A percentile compares a stretch with the other conserved stretches of the same genome.
These are phyloP conservation scores for Lactarius vividus DNA, from an alignment of 768 basidiomycete species.

Conservation along the genomic window DNA sequence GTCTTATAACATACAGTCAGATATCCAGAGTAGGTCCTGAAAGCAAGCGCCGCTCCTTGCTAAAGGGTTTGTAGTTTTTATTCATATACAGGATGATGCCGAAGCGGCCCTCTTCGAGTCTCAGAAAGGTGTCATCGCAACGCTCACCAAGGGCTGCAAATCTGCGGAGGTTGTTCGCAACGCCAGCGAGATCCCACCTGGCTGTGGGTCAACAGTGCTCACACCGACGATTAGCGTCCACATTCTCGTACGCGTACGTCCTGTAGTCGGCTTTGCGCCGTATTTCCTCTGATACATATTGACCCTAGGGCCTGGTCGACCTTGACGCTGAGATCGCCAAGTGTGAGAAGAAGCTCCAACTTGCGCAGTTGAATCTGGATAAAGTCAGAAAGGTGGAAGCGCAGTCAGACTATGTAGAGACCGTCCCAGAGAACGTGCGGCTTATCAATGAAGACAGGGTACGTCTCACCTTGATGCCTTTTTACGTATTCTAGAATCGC, in stretches of 20 bases:
- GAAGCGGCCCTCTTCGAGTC: slow-evolving; percentile 67
- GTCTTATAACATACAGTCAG: slow-evolving; percentile 82
- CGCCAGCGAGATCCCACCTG: slow-evolving; percentile 70
- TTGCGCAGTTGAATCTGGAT: slow-evolving; percentile 63
- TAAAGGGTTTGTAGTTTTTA: slow-evolving; percentile 54
- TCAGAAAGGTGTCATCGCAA: slow-evolving; percentile 71
- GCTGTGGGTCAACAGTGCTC: slow-evolving; percentile 84
- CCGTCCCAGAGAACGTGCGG: slow-evolving; percentile 77
- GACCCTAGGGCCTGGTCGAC: slow-evolving; percentile 79
- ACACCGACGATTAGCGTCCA: slow-evolving; percentile 73
- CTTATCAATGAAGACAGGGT: slow-evolving; percentile 82
- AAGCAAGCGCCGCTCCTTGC: not conserved
- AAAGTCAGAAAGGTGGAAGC: slow-evolving; percentile 74
- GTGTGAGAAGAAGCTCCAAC: slow-evolving; percentile 83
- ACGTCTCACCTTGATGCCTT: slow-evolving; percentile 29
- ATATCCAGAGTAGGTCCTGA: slow-evolving; percentile 66
- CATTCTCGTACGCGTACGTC: slow-evolving; percentile 77
- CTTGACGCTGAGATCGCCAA: slow-evolving; percentile 85
- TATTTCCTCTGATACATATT: not conserved
- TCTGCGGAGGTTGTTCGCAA: slow-evolving; percentile 64
- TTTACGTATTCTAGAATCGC: slow-evolving; percentile 7
- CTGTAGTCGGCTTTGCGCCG: not conserved
- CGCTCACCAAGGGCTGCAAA: slow-evolving; percentile 88
- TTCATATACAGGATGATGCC: slow-evolving; percentile 62
- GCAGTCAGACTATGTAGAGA: slow-evolving; percentile 73